These are phyloP conservation scores for Metarhizium guizhouense DNA, from an alignment of 2,329 filamentous ascomycete genomes.

Conservation along the genomic window DNA sequence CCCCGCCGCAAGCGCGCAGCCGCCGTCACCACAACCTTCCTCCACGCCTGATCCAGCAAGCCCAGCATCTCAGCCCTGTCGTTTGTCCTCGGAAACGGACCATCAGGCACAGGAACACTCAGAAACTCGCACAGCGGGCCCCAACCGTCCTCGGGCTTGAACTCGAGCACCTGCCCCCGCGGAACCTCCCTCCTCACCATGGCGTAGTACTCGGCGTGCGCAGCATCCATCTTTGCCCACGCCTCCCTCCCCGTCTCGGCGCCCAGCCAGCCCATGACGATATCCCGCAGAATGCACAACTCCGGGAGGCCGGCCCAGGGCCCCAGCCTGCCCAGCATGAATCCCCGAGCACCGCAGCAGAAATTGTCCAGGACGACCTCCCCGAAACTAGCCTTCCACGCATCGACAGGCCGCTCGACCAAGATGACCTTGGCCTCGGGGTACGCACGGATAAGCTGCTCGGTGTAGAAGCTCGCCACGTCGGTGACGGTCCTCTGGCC, in stretches of 20 bases:
- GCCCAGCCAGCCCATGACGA: not conserved
- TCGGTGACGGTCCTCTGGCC: not conserved
- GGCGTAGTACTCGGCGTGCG: not conserved
- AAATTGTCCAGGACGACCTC: not conserved
- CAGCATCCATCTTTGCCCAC: not conserved
- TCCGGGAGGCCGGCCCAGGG: not conserved
- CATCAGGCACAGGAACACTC: not conserved
- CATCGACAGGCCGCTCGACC: not conserved
- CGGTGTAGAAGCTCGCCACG: not conserved
- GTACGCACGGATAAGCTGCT: not conserved
- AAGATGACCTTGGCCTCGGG: not conserved
- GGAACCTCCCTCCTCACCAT: conserved; percentile 12
- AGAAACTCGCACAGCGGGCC: conserved; percentile 23
- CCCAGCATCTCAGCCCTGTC: not conserved
- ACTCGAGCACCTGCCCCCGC: conserved; percentile 13
- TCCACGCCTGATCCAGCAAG: not conserved
- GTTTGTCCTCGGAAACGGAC: not conserved
- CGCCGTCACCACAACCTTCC: not conserved
- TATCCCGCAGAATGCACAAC: not conserved
- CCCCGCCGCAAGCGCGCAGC: not conserved
- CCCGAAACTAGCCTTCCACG: not conserved
- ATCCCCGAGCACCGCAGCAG: not conserved
- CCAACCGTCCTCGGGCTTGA: conserved; percentile 22
- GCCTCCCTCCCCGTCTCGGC: not conserved
- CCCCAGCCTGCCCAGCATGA: not conserved